These are phyloP conservation scores for Trametes meyenii DNA, from an alignment of 768 basidiomycete genomes.

Conservation along the genomic window DNA sequence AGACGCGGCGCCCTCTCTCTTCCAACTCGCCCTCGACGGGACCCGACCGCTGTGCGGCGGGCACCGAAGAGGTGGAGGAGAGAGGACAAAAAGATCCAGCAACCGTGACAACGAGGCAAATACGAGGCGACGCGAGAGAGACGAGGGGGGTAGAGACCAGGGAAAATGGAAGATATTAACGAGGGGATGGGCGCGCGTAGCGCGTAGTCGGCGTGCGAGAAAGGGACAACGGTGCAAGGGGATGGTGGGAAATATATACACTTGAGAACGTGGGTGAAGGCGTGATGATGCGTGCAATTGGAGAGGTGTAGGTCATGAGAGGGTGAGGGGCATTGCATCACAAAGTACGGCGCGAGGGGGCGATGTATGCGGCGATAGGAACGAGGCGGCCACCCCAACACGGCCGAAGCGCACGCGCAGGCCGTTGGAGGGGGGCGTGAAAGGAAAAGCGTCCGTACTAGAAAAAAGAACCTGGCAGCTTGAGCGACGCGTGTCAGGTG, in stretches of 20 bases:
- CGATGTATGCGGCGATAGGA: slow-evolving; percentile 25
- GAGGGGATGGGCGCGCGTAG: slow-evolving; percentile 18
- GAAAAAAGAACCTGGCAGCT: slow-evolving; percentile 42
- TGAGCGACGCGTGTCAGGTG: slow-evolving; percentile 36
- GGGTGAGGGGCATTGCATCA: slow-evolving; percentile 23
- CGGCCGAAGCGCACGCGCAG: slow-evolving; percentile 4
- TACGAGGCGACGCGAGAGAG: slow-evolving; percentile 23
- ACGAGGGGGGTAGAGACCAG: slow-evolving; percentile 15
- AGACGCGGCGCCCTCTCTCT: slow-evolving; percentile 74
- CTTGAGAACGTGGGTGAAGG: slow-evolving; percentile 27
- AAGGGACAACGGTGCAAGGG: slow-evolving; percentile 25
- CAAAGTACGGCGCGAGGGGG: slow-evolving; percentile 35
- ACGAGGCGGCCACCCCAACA: slow-evolving; percentile 27
- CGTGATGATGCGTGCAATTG: slow-evolving; percentile 26
- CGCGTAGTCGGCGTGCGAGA: slow-evolving; percentile 22
- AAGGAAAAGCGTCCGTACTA: slow-evolving; percentile 79
- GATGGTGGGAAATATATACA: slow-evolving; percentile 27
- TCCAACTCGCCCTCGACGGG: slow-evolving; percentile 58
- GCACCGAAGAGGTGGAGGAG: slow-evolving; percentile 56
- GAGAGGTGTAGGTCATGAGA: slow-evolving; percentile 17
- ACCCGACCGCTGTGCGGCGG: slow-evolving; percentile 31
- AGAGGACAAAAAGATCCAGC: slow-evolving; percentile 60
- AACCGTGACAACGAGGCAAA: slow-evolving; percentile 7
- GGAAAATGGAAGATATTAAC: slow-evolving; percentile 22
- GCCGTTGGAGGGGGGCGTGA: slow-evolving; percentile 41